A percentile compares a stretch with the other conserved stretches of the same genome.
phyloP scores from a whole-genome alignment of 768 basidiomycete genomes.

The Stropharia rugosoannulata region DNA sequence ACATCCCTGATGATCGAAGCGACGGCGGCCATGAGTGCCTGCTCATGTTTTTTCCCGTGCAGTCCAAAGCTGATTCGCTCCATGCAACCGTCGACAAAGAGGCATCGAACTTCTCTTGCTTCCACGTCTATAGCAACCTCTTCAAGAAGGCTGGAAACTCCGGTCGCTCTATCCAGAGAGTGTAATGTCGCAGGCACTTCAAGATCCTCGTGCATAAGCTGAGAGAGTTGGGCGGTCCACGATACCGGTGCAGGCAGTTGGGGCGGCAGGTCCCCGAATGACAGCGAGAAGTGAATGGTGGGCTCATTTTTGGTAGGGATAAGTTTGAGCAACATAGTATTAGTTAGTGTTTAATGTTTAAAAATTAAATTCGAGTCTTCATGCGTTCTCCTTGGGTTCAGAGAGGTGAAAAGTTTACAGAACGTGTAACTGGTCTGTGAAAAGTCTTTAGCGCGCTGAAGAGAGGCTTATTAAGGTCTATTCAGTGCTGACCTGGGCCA shows the following conservation, averaged over 20 bases:
- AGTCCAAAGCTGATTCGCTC: constrained; percentile 44
- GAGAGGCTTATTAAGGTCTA: not conserved
- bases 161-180: constrained; percentile 59
- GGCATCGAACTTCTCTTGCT: constrained; percentile 43
- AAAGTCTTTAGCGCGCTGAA: too few relatives aligned
- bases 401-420: not conserved
- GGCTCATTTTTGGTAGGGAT: constrained; percentile 41
- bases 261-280: constrained; percentile 51
- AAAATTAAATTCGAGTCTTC: not conserved
- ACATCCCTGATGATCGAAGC: constrained; percentile 54
- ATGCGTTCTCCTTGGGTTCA: not conserved
- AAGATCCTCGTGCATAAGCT: constrained; percentile 50
- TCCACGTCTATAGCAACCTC: constrained; percentile 65
- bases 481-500: not conserved
- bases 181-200: constrained; percentile 52
- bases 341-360: not conserved
- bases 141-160: constrained; percentile 51
- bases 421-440: not conserved
- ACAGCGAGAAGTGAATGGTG: constrained; percentile 57
- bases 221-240: constrained; percentile 56
- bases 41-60: constrained; percentile 10
- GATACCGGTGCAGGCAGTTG: constrained; percentile 44
- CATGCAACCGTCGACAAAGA: constrained; percentile 55
- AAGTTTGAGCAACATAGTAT: constrained; percentile 58
- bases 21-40: constrained; percentile 38